Evolutionary conservation across 495 filamentous ascomycete species (phyloP), one percentile per base, ranked within the genome.

Genomic region (Endocarpon pusillum): DNA sequence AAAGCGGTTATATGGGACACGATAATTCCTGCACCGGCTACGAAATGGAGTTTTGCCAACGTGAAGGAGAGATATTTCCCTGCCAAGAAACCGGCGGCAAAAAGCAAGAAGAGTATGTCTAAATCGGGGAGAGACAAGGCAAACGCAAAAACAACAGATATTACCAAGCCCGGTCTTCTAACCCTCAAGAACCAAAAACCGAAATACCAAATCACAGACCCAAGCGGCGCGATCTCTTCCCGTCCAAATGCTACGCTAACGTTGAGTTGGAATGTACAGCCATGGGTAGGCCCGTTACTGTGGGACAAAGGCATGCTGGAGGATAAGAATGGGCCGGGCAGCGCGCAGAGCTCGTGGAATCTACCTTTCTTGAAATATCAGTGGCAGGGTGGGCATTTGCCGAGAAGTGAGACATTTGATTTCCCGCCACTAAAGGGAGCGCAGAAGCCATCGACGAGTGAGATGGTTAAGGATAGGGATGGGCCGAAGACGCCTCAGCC

Each of bases 241-340:
- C 52, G 65, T 15, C 54, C 60, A 24, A 78, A 93, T 58, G 81
- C 85, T 36, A 77, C 71, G 20, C 58, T 97, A 32, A 65, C 67
- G 35, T 64, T 94, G 25, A 73, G 82, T 37, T 97, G 86, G 75
- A 94, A 94, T 64, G 80, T 94, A 39, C 89, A 97, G 69, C 89
- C 89, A 21, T 94, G 86, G 83, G 83, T 96, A 15, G 89, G 89
- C 15, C 59, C 76, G 16, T 53, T 96, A 58, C 73, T 73, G 19
- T 94, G 86, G 87, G 71, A 31, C 12, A 31, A 31, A 14, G 28
- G 28, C 5, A 71, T 51, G 49, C 52, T 44, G 46, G 48, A 14
- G 48, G 70, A 47, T 56, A 64, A 51, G 48, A 38, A 50, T 49
- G 64, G 75, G 47, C 43, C 64, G 47, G 69, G 82, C 40, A 37